Evolutionary conservation across 163 green algal genomes (phyloP), one percentile per base, ranked within the genome.

Genomic region (Scenedesmus sp.): DNA sequence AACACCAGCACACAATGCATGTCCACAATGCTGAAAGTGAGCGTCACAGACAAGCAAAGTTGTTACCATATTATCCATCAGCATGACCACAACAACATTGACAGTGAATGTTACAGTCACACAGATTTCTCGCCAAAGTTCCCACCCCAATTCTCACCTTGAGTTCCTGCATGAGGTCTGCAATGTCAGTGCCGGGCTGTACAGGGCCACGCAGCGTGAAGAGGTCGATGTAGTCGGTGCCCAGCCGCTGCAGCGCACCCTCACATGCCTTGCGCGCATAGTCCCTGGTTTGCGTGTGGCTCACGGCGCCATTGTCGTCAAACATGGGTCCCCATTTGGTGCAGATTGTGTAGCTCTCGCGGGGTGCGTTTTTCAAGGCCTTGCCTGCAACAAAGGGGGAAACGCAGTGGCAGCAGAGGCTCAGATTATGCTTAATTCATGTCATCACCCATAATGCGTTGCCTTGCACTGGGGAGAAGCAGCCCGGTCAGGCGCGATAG

Each of bases 221-320:
- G 3, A 99, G 92, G 89, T 99, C 97, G 30, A 99, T 93, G 96
- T 97, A 97, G 85, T 97, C 94, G 0, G 94, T 98, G 80, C 95
- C 91, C 81, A 99, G 94, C 1, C 97, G 94, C 51, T 95, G 93
- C 43, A 99, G 94, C 35, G 90, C 94, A 26, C 86, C 94, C 46
- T 98, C 96, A 49, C 81, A 89, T 33, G 88, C 80, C 43, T 83
- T 26, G 22, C 85, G n/a, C 12, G 85, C 85, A 68, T 89, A 89
- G 26, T 83, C 85, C 30, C 43, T 42, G 20, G 85, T 89, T 30
- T 89, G 85, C 15, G 65, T 83, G 85, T 89, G 68, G 30, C 7
- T 35, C 12, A 89, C 65, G 20, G n/a, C 3, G 5, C 43, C 43
- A 3, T 43, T 24, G 49, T 24, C 49, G 16, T 46, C 43, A 43